Evolutionary conservation across 2,329 filamentous ascomycete species (phyloP), one percentile per base, ranked within the genome.

Genomic region (Beauveria medogensis): DNA sequence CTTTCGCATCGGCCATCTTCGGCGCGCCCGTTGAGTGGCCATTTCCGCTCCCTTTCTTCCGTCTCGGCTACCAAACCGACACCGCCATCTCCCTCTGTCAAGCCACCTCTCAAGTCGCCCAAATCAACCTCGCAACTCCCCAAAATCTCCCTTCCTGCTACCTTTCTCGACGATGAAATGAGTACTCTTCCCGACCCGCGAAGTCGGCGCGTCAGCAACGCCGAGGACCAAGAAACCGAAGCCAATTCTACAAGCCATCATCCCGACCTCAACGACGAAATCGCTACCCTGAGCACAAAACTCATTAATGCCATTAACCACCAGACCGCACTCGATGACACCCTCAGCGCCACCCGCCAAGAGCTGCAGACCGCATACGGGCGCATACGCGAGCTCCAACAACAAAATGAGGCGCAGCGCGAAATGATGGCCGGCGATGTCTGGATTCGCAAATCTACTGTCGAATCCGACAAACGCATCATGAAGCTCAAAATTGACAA

Each of bases 291-390:
- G 37, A 97, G 92, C 75, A 93, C 92, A 54, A 99, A 99, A 74
- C 85, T 99, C 64, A 93, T 99, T 68, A 93, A 94, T 70, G 93
- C 94, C 50, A 97, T 99, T 75, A 99, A 99, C 72, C 89, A 96
- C 73, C 92, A 97, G 74, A 97, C 92, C 8, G 87, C 84, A 24
- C 82, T 99, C 50, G 94, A 97, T 73, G 94, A 99, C 73, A 90
- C 86, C 12, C 80, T 99, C 20, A 88, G 91, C 55, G 86, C 86
- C 56, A 89, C 92, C 18, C 85, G 92, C 43, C 88, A 92, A 71
- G 92, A 97, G 70, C 78, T 97, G 52, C 91, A 96, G 59, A 73
- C 82, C 40, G 85, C 91, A 9, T 83, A 82, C 62, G 83, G 87
- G 53, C 83, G 82, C 67, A 83, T 95, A 58, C 80, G 78, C 59